A percentile compares a stretch with the other conserved stretches of the same genome.
Conservation (phyloP, 805 yeast species). For the Barnettozyma siamensis region DNA sequence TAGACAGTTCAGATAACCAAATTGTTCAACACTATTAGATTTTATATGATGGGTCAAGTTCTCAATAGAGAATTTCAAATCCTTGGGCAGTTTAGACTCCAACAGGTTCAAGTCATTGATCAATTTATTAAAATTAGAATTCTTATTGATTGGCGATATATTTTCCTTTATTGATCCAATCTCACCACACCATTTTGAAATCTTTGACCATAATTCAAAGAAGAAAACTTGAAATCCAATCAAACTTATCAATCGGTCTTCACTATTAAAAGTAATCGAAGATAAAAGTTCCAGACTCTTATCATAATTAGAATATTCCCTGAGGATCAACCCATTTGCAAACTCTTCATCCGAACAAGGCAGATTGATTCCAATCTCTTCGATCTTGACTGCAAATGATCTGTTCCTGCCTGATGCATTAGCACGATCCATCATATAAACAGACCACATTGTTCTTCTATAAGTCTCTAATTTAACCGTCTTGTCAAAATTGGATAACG, state of each 20-base stretch:
- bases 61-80: slow-evolving; percentile 21
- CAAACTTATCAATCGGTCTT: slow-evolving; percentile 15
- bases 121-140: slow-evolving; percentile 26
- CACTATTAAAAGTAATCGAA: slow-evolving; percentile 1
- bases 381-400: slow-evolving; percentile 28
- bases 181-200: slow-evolving; percentile 35
- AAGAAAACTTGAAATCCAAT: slow-evolving; percentile 27
- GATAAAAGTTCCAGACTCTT: slow-evolving; percentile 3
- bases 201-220: slow-evolving; percentile 34
- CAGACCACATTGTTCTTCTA: slow-evolving; percentile 35
- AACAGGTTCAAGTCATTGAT: slow-evolving; percentile 22
- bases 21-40: slow-evolving; percentile 27
- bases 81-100: slow-evolving; percentile 24
- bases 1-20: slow-evolving; percentile 33
- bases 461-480: slow-evolving; percentile 28
- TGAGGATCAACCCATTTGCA: slow-evolving; percentile 21
- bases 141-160: slow-evolving; percentile 26
- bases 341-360: slow-evolving; percentile 31
- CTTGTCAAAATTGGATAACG: background rate
- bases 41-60: slow-evolving; percentile 30
- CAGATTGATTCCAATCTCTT: slow-evolving; percentile 27
- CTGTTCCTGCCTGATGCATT: slow-evolving; percentile 32
- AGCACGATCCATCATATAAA: slow-evolving; percentile 38
- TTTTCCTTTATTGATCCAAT: slow-evolving; percentile 28
- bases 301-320: slow-evolving; percentile 10